Evolutionary conservation across 164 flowering plant genomes (phyloP).

Genomic region (Protea cynaroides): DNA sequence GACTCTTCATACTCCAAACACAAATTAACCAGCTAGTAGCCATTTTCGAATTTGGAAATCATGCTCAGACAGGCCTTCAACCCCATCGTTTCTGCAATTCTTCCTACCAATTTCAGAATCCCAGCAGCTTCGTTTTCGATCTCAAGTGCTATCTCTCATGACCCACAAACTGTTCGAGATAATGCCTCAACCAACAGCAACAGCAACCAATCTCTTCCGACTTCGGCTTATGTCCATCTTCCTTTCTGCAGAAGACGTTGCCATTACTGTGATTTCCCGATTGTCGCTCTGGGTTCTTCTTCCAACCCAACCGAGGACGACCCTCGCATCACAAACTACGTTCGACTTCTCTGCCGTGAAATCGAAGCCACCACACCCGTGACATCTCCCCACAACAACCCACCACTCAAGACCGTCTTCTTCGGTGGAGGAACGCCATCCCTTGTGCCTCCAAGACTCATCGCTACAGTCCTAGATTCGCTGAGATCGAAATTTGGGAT

Average conservation of each 20-base stretch:
- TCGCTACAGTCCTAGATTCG: constrained; percentile 41
- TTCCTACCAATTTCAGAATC: constrained; percentile 25
- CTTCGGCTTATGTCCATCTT: constrained; percentile 91
- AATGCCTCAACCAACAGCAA: constrained; percentile 39
- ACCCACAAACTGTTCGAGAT: constrained; percentile 57
- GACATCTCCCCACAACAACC: constrained; percentile 18
- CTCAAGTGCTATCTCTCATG: constrained; percentile 6
- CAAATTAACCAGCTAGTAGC: no score
- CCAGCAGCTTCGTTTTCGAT: neutral
- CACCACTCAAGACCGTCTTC: constrained; percentile 75
- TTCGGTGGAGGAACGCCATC: constrained; percentile 98
- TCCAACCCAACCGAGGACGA: constrained; percentile 38
- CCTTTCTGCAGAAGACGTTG: constrained; percentile 95
- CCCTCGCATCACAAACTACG: constrained; percentile 63
- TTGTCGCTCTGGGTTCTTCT: constrained; percentile 72
- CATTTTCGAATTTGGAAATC: constrained; percentile 1
- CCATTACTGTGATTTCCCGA: constrained; percentile 95
- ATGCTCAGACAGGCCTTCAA: constrained; percentile 43
- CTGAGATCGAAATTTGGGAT: constrained; percentile 62
- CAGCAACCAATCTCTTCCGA: constrained; percentile 35
- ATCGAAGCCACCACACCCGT: constrained; percentile 40
- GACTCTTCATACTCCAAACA: neutral
- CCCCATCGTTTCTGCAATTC: constrained; percentile 35
- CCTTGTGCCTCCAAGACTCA: constrained; percentile 76
- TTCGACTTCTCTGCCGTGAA: constrained; percentile 58